Conservation (phyloP, 2,329 filamentous ascomycete species). For the Trichoderma polysporum region DNA sequence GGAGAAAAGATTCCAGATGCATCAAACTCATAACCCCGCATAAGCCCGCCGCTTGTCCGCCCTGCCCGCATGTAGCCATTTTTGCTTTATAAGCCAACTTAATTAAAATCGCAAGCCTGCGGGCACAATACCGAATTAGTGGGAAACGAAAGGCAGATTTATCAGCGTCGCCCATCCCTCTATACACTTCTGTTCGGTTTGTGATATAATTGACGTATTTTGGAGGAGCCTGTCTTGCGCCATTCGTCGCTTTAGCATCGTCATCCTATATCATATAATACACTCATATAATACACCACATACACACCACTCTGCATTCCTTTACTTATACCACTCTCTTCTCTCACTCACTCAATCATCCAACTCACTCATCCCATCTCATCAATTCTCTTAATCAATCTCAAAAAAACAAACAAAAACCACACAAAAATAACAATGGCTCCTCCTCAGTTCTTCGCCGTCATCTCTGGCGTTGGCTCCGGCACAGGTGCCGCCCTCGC, state of each 20-base stretch:
- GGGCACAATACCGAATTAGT: background rate
- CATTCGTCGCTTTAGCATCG: background rate
- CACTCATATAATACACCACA: background rate
- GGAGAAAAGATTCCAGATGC: background rate
- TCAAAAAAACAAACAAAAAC: background rate
- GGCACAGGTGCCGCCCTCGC: conserved; percentile 61
- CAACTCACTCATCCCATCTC: no score
- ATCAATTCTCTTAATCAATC: no score
- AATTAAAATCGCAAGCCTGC: background rate
- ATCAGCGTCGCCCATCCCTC: background rate
- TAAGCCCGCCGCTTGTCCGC: background rate
- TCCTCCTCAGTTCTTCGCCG: conserved; percentile 53
- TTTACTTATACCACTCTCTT: background rate
- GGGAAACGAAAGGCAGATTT: background rate
- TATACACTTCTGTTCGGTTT: background rate
- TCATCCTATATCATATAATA: background rate
- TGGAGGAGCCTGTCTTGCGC: background rate
- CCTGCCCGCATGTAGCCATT: background rate
- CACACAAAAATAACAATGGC: background rate
- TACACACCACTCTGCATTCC: background rate
- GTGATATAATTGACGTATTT: background rate
- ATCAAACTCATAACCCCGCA: background rate
- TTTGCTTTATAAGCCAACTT: conserved; percentile 15
- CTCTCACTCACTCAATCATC: background rate
- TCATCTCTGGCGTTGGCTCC: conserved; percentile 71